phyloP scores from a whole-genome alignment of 495 filamentous ascomycete genomes.

The Penicillium cosmopolitanum region DNA sequence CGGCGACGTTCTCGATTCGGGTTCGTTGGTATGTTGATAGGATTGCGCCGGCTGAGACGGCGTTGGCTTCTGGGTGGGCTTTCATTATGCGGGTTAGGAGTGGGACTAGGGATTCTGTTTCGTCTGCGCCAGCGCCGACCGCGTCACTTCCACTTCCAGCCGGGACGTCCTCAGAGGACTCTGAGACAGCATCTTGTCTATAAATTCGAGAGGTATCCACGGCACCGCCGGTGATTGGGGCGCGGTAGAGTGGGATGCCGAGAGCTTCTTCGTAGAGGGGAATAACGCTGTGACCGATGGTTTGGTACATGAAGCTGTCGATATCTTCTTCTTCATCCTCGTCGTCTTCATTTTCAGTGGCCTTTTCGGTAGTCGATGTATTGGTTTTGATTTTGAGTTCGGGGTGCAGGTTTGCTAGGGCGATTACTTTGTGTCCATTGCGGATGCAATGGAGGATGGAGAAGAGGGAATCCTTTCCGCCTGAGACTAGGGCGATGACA shows the following conservation, averaged over 20 bases:
- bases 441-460: constrained; percentile 86
- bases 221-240: constrained; percentile 68
- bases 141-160: no score
- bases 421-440: constrained; percentile 84
- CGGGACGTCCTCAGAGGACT: no score
- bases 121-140: constrained; percentile 69
- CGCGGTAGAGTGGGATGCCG: constrained; percentile 77
- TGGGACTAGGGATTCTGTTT: constrained; percentile 83
- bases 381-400: constrained; percentile 9
- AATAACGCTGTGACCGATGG: constrained; percentile 84
- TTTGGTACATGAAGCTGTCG: constrained; percentile 99
- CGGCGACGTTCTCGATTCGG: constrained; percentile 84
- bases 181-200: constrained; percentile 17
- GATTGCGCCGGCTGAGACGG: constrained; percentile 88
- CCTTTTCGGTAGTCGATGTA: not conserved
- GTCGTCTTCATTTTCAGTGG: constrained; percentile 15
- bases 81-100: constrained; percentile 65
- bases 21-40: constrained; percentile 95
- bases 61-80: constrained; percentile 76
- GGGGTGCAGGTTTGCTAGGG: constrained; percentile 87
- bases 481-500: constrained; percentile 91
- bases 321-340: constrained; percentile 63
- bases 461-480: constrained; percentile 96
- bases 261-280: constrained; percentile 83
- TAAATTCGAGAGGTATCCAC: constrained; percentile 54